Conservation (phyloP, 140 eudicot species). For the Erigeron philadelphicus region DNA sequence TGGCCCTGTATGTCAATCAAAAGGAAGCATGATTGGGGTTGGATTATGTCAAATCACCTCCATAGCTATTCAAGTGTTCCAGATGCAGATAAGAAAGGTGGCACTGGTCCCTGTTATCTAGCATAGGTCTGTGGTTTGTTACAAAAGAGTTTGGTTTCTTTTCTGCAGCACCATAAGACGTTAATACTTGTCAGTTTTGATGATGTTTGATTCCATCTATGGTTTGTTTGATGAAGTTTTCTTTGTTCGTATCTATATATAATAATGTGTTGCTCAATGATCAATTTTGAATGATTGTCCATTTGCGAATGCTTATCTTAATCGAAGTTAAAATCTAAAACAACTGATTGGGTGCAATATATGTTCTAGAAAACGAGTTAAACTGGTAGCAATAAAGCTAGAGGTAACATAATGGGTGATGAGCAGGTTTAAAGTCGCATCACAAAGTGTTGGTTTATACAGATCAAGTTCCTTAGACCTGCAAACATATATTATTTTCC, state of each 20-base stretch:
- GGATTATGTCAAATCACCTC: slow-evolving; percentile 68
- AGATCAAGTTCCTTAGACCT: too few relatives aligned
- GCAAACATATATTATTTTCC: too few relatives aligned
- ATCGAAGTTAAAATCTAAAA: too few relatives aligned
- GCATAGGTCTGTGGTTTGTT: not conserved
- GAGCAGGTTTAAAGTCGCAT: too few relatives aligned
- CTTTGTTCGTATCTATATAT: not conserved
- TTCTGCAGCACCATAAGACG: not conserved
- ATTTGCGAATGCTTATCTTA: too few relatives aligned
- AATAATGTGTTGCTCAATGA: not conserved
- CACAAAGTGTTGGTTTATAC: too few relatives aligned
- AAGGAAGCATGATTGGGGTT: slow-evolving; percentile 72
- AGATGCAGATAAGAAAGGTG: slow-evolving; percentile 56
- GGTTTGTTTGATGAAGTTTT: not conserved
- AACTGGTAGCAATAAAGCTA: too few relatives aligned
- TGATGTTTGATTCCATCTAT: not conserved
- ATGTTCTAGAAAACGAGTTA: too few relatives aligned
- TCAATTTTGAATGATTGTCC: too few relatives aligned
- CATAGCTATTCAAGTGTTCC: slow-evolving; percentile 57
- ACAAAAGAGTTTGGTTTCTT: not conserved
- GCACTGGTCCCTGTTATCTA: slow-evolving; percentile 30
- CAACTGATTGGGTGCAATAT: too few relatives aligned
- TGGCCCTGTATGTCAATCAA: slow-evolving; percentile 53
- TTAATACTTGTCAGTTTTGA: not conserved
- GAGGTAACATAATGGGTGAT: too few relatives aligned